Base-by-base conservation (phyloP, 768 basidiomycete genomes). In the Pleurotus pulmonarius region DNA sequence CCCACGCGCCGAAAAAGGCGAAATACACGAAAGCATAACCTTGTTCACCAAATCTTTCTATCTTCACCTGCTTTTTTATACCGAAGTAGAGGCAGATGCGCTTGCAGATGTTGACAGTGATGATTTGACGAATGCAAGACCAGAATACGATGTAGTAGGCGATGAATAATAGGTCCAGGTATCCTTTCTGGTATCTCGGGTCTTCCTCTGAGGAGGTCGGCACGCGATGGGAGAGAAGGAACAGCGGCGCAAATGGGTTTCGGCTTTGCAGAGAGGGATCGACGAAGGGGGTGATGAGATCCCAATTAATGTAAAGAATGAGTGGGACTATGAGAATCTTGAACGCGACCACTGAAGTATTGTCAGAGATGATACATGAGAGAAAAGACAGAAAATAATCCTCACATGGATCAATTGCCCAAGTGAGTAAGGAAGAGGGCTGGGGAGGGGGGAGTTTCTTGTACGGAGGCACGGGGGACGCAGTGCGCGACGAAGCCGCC, bases 11-110 rank as follows among this genome's bases (percentile, higher is more conserved):
- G 60, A 86, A 86, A 59, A 83, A 55, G 1, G 74, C 62, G 62
- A 92, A 95, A 70, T 98, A 99, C 12, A 91, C 60, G 45, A 91
- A 49, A 0, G 94, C 91, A 69, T 99, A 97, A 0, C 83, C 85
- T 66, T 96, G 96, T 73, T 99, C 96, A 16, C 86, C 90, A 64
- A 98, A 98, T 37, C 96, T 77, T 55, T 86, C 83, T 12, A 94
- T 69, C 69, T 95, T 97, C 20, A 67, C 66, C 57, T 72, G 69
- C 59, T 78, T 83, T 64, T 74, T 81, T 48, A 99, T 80, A 2
- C 94, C 89, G 55, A 88, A 85, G 57, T 78, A 76, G 34, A 75
- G 79, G 0, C 88, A 94, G 38, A 94, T 60, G 1, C 89, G 90
- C 20, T 75, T 73, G 44, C 85, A 83, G 9, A 92, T 37, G 55